Base-by-base conservation (phyloP, 345 rosid genomes). In the Jatropha curcas region DNA sequence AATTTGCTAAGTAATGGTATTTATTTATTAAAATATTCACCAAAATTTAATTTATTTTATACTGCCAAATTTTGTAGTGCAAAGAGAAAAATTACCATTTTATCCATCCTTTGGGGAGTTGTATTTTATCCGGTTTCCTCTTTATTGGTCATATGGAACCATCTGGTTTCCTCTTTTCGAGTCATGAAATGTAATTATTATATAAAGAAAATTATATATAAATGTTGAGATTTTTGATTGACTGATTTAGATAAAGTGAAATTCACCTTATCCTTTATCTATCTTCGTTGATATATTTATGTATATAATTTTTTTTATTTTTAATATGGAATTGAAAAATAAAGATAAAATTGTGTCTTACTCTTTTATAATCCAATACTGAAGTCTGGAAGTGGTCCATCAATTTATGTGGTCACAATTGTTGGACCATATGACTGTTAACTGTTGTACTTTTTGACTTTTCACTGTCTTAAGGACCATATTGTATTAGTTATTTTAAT, bases 361-460 rank as follows among this genome's bases (percentile, higher is more conserved):
- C 11, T 66, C 48, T 79, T 22, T 76, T 67, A 74, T 58, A 73
- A 72, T 73, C 80, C 74, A 75, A 74, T 37, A 55, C 28, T 50
- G 56, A 10, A 7, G n/a, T n/a, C n/a, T n/a, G n/a, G n/a, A 62
- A 59, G 86, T 85, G 89, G 89, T 84, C 91, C 89, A 74, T 79
- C 78, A 67, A 71, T 59, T 76, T 74, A 10, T 81, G 81, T 83
- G 85, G 83, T 45, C 76, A 74, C 76, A 60, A 24, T 60, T 64
- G 7, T 68, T 70, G 72, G 70, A 74, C 39, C 87, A 73, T 77
- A 67, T 75, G 80, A 68, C 61, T 60, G 50, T 62, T 68, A 59
- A 22, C 68, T 37, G 74, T n/a, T n/a, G n/a, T n/a, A n/a, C n/a
- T n/a, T n/a, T n/a, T n/a, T n/a, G n/a, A 30, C 59, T 57, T 11